Evolutionary conservation across 2,329 filamentous ascomycete genomes (phyloP), one percentile per base, ranked within the genome.

Genomic region (Botrytis byssoidea): DNA sequence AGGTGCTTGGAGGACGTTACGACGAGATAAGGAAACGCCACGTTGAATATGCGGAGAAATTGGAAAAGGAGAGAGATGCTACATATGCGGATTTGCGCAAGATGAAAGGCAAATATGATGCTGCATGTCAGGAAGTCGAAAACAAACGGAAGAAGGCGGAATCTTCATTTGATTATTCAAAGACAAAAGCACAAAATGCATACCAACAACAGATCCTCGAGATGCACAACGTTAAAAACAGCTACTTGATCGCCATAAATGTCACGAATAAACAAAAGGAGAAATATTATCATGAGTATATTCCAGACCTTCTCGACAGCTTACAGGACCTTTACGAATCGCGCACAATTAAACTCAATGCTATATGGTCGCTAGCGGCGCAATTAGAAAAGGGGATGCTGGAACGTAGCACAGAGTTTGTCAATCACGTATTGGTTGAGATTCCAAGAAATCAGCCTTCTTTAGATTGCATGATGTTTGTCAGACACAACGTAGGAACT

Each of bases 151-250:
- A 98, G 85, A 99, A 99, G 87, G 91, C 92, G 69, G 96, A 99
- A 80, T 92, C 92, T 65, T 90, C 94, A n/a, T 97, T 96, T 80
- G 95, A 98, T 77, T 87, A 90, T 79, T 85, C 88, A 82, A 98
- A 97, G 84, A 85, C 89, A 76, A 99, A 98, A 85, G 94, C 95
- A 12, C 93, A 97, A 81, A 92, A 90, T 81, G 91, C 93, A 55
- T 99, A 97, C 83, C 93, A 97, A 80, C 94, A 97, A 81, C 95
- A 98, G 83, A 87, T 97, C 74, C 85, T 91, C 74, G 96, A 99
- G 78, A 98, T 98, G 96, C 93, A 96, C 83, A 99, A 99, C 81
- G 88, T 92, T 82, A 99, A 99, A 86, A 99, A 99, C 82, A 94
- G 93, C n/a, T 99, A 99, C 81, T 85, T 99, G 75, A 97, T 99